phyloP scores from a whole-genome alignment of 441 rosid species.

The Eutrema salsugineum region DNA sequence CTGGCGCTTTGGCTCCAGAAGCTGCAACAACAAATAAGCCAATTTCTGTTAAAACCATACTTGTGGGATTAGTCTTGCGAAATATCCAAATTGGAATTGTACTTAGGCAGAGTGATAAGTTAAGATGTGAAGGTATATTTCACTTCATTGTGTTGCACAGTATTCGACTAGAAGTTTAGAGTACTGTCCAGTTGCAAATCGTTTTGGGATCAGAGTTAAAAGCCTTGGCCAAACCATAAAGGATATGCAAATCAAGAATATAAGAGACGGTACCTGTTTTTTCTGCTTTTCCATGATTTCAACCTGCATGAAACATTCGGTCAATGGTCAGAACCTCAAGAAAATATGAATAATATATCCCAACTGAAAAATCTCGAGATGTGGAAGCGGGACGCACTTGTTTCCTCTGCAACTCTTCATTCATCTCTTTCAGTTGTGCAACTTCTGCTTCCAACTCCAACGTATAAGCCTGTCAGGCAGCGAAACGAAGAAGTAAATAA shows the following conservation, averaged over 20 bases:
- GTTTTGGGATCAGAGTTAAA: neutral
- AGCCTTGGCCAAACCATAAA: neutral
- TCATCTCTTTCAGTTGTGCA: constrained; percentile 59
- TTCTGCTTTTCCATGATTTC: constrained; percentile 47
- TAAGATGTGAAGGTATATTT: neutral
- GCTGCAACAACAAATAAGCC: constrained; percentile 32
- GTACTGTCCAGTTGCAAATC: neutral
- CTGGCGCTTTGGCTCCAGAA: constrained; percentile 40
- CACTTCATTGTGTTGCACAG: neutral
- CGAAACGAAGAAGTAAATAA: neutral
- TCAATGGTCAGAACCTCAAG: constrained; percentile 2
- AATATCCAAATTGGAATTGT: neutral
- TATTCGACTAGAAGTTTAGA: neutral
- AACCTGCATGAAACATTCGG: constrained; percentile 42
- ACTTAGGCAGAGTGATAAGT: neutral
- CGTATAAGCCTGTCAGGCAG: constrained; percentile 59
- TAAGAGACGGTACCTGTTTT: constrained; percentile 41
- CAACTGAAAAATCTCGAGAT: neutral
- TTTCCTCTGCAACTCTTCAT: constrained; percentile 53
- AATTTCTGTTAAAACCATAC: neutral
- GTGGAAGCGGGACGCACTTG: constrained; percentile 39
- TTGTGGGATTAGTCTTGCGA: neutral
- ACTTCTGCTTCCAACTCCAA: constrained; percentile 69
- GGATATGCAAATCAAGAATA: constrained; percentile 3
- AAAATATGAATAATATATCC: neutral